phyloP scores from a whole-genome alignment of 2,329 filamentous ascomycete genomes.

The Stachybotrys chartarum region DNA sequence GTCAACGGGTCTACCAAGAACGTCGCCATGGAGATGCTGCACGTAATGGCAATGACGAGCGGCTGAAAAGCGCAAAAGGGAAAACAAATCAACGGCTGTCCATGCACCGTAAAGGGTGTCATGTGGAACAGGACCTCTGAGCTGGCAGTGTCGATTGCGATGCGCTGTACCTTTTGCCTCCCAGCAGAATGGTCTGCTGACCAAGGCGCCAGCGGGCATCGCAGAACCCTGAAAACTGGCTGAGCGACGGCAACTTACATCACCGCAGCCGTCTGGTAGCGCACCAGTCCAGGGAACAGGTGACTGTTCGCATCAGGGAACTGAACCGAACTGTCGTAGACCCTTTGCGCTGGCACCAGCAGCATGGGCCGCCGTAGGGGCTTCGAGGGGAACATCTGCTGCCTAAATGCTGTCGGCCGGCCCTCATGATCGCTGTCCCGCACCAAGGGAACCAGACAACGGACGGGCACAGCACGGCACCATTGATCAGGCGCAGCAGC shows the following conservation, averaged over 20 bases:
- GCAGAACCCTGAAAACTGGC: neutral
- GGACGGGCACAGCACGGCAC: neutral
- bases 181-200: neutral
- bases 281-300: neutral
- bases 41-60: neutral
- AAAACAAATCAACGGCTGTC: neutral
- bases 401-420: neutral
- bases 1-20: too few species aligned
- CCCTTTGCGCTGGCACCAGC: conserved; percentile 6
- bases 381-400: neutral
- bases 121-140: neutral
- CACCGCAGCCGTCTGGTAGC: neutral
- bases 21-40: too few species aligned
- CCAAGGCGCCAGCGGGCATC: neutral
- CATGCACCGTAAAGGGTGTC: neutral
- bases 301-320: neutral
- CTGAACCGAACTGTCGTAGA: conserved; percentile 3
- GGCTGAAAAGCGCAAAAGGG: neutral
- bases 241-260: neutral
- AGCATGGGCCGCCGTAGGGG: neutral
- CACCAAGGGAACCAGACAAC: neutral
- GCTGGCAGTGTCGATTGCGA: neutral
- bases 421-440: neutral
- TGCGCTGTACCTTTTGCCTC: neutral
- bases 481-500: neutral